These are phyloP conservation scores for Tolypocladium capitatum DNA, from an alignment of 2,329 filamentous ascomycete species.

Conservation along the genomic window DNA sequence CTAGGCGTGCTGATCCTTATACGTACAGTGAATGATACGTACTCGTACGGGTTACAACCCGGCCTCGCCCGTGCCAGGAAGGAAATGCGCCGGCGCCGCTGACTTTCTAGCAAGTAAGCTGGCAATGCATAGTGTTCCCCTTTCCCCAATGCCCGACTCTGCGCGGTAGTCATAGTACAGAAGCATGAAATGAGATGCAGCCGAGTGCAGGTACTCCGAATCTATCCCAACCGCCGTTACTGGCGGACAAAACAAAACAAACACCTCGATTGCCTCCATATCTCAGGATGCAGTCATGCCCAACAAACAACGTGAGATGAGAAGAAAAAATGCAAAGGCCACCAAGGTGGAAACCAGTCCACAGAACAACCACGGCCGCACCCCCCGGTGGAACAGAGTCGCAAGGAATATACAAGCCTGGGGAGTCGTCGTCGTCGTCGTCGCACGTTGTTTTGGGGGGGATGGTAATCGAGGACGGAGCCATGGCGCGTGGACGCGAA, in stretches of 20 bases:
- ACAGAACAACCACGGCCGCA: not conserved
- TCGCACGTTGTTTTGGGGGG: not conserved
- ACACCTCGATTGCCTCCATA: not conserved
- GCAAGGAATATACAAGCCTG: not conserved
- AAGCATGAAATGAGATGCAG: not conserved
- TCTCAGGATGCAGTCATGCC: not conserved
- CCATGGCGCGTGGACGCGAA: not conserved
- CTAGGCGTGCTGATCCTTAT: not conserved
- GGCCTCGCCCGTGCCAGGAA: not conserved
- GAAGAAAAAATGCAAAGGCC: not conserved
- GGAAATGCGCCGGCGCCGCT: constrained; percentile 1
- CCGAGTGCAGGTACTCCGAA: not conserved
- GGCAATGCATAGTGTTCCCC: constrained; percentile 1
- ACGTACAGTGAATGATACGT: no score
- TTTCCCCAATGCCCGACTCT: not conserved
- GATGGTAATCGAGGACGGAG: not conserved
- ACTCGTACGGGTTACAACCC: no score
- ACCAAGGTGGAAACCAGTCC: not conserved
- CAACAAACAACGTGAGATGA: no score
- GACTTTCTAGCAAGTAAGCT: constrained; percentile 1
- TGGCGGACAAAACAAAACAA: not conserved
- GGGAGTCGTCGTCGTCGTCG: not conserved
- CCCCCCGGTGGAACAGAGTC: not conserved
- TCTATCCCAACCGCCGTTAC: not conserved
- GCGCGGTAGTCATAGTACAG: not conserved